These are phyloP conservation scores for Candida ipomoeae DNA, from an alignment of 805 yeast species.

Conservation along the genomic window DNA sequence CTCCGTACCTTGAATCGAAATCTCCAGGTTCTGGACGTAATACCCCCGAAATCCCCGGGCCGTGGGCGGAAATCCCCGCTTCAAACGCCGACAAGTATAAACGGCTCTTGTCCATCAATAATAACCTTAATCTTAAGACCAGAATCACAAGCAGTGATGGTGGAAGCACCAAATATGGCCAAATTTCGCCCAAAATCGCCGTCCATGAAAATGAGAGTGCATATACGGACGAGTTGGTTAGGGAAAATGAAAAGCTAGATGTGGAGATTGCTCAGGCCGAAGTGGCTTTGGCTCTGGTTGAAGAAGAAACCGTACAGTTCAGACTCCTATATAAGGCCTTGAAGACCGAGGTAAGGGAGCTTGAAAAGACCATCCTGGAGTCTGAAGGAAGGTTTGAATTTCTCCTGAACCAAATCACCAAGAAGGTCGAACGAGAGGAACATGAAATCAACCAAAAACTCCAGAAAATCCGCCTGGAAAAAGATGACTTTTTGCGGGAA, in stretches of 20 bases:
- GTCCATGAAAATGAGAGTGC: not conserved
- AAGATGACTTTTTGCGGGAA: constrained; percentile 1
- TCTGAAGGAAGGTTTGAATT: constrained; percentile 19
- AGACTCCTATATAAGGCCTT: constrained; percentile 10
- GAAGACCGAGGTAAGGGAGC: constrained; percentile 6
- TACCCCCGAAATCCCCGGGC: too few relatives aligned
- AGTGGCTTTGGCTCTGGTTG: constrained; percentile 1
- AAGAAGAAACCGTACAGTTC: constrained; percentile 9
- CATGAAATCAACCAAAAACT: constrained; percentile 25
- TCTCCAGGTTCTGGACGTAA: too few relatives aligned
- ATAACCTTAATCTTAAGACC: constrained; percentile 13
- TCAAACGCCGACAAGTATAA: constrained; percentile 8
- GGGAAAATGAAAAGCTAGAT: constrained; percentile 17
- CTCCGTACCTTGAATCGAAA: too few relatives aligned
- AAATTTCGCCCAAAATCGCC: not conserved
- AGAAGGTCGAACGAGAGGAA: constrained; percentile 28
- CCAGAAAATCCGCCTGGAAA: not conserved
- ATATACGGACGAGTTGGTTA: not conserved
- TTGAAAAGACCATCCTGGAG: constrained; percentile 9
- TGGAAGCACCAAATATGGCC: not conserved
- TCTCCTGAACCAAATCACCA: constrained; percentile 25
- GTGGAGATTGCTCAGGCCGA: constrained; percentile 17
- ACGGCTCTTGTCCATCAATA: constrained; percentile 13
- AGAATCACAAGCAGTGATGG: not conserved
- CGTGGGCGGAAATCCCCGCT: not conserved